These are phyloP conservation scores for Fusarium albosuccineum DNA, from an alignment of 2,329 filamentous ascomycete genomes.

Conservation along the genomic window DNA sequence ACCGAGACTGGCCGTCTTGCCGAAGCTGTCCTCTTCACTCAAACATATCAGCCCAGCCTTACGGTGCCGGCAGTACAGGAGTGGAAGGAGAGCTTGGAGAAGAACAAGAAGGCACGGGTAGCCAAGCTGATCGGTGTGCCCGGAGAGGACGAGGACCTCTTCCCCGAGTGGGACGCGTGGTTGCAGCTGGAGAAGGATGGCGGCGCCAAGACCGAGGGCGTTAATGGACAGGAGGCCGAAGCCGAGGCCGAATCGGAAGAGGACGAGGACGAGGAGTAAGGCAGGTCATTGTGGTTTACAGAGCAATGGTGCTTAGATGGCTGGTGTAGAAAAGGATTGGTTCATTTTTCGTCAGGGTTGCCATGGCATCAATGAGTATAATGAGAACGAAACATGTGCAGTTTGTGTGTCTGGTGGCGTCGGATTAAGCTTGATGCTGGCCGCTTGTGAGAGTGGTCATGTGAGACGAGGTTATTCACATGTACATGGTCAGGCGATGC, in stretches of 20 bases:
- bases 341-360: slow-evolving; percentile 47
- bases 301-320: slow-evolving; percentile 45
- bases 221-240: slow-evolving; percentile 42
- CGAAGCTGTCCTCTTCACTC: slow-evolving; percentile 91
- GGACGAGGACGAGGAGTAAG: slow-evolving; percentile 45
- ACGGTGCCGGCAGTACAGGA: slow-evolving; percentile 74
- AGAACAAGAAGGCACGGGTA: slow-evolving; percentile 86
- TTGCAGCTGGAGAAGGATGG: slow-evolving; percentile 83
- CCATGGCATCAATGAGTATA: slow-evolving; percentile 50
- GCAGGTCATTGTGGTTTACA: slow-evolving; percentile 35
- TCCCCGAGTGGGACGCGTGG: slow-evolving; percentile 97
- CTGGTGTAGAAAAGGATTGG: slow-evolving; percentile 49
- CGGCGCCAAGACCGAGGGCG: slow-evolving; percentile 49
- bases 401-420: not conserved
- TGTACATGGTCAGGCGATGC: not conserved
- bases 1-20: slow-evolving; percentile 82
- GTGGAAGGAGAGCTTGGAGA: slow-evolving; percentile 90
- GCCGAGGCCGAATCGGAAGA: slow-evolving; percentile 39
- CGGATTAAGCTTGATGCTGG: too few relatives aligned
- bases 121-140: slow-evolving; percentile 86
- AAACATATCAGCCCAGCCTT: slow-evolving; percentile 92
- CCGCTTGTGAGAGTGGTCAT: not conserved
- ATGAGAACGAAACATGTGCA: slow-evolving; percentile 45
- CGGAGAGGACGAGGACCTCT: slow-evolving; percentile 86
- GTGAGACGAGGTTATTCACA: slow-evolving; percentile 7